Evolutionary conservation across 2,329 filamentous ascomycete species (phyloP), one percentile per base, ranked within the genome.

Genomic region (Ophiostoma quercus): DNA sequence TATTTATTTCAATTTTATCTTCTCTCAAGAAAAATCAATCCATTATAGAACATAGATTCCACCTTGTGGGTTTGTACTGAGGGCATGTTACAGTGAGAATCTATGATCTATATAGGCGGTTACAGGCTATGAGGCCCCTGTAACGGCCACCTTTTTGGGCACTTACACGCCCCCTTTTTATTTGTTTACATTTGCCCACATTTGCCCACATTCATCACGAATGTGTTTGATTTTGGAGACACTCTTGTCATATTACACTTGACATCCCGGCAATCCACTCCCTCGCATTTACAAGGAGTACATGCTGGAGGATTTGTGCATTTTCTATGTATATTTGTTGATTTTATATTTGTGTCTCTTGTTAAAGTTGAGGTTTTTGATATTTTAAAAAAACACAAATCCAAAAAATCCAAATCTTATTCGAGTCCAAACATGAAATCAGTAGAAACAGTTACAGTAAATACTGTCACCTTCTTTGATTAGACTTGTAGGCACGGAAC

Each of bases 111-210:
- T 57, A n/a, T n/a, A 57, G n/a, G 12, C 57, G 25, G 25, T 62
- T 19, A 25, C 57, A 32, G 54, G 54, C 54, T 19, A 16, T 12
- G 12, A 32, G 54, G 25, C 54, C 51, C 51, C 51, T 57, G 25
- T 2, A 32, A 32, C 54, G 22, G 54, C 54, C 11, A 11, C 12
- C 51, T 25, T 22, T 11, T 1, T 12, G n/a, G n/a, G 51, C n/a
- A 11, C n/a, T 16, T 7, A 12, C n/a, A 22, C 8, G 25, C 57
- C 57, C 54, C 57, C 25, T 62, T 62, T 57, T 62, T 32, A 11
- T 62, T 62, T 62, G 57, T 62, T 62, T 62, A 62, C 57, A 32
- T 62, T 57, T 25, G n/a, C n/a, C 51, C n/a, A 25, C 51, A 25
- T 57, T 57, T 57, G 51, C 51, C 22, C 51, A 57, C 51, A 12